Percentiles rank a stretch among this genome's conserved stretches.
phyloP scores from a whole-genome alignment of 441 rosid genomes.

The Flueggea neowawraea region DNA sequence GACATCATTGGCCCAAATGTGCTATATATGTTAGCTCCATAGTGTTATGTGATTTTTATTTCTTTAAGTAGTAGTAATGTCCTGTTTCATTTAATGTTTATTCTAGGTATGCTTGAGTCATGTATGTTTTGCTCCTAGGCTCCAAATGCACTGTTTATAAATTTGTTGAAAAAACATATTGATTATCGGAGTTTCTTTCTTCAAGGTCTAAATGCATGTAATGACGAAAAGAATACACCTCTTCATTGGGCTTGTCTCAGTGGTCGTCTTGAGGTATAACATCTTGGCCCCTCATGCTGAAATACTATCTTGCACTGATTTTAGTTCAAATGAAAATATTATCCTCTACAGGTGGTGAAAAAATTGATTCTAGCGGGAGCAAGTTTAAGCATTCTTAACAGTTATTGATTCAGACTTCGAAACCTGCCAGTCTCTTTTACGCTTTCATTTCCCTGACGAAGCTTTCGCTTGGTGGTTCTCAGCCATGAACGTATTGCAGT shows the following conservation, averaged over 20 bases:
- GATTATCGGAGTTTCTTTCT: constrained; percentile 11
- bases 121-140: no score
- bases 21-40: no score
- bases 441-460: not conserved
- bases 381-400: constrained; percentile 55
- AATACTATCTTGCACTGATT: not conserved
- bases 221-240: constrained; percentile 79
- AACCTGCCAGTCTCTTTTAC: not conserved
- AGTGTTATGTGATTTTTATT: no score
- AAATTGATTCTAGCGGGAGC: constrained; percentile 77
- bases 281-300: not conserved
- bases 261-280: constrained; percentile 68
- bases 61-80: no score
- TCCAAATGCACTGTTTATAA: not conserved
- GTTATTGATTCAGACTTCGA: constrained; percentile 28
- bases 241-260: constrained; percentile 94
- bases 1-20: no score
- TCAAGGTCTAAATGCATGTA: constrained; percentile 70
- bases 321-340: not conserved
- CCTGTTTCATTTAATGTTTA: no score
- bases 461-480: constrained; percentile 7
- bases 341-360: constrained; percentile 58
- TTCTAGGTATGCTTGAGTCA: no score
- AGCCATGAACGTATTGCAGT: constrained; percentile 83
- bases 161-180: not conserved